These are phyloP conservation scores for Podaxis pistillaris DNA, from an alignment of 768 basidiomycete genomes.

Conservation along the genomic window DNA sequence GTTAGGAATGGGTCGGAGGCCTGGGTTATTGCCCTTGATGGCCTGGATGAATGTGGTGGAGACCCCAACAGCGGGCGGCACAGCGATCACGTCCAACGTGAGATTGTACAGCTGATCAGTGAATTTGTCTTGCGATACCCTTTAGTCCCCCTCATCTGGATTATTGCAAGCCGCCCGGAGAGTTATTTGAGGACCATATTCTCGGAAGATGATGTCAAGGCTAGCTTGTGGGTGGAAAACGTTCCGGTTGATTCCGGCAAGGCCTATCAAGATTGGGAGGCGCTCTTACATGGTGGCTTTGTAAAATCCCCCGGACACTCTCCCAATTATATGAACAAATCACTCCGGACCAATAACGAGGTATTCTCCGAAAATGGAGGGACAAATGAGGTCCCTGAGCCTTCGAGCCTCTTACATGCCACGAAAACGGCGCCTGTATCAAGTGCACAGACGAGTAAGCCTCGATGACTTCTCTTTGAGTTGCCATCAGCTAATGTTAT, in stretches of 20 bases:
- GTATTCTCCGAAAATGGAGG: neutral
- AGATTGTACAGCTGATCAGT: conserved; percentile 17
- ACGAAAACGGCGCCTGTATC: too few species aligned
- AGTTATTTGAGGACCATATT: conserved; percentile 19
- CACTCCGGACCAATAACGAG: conserved; percentile 18
- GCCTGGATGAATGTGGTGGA: too few species aligned
- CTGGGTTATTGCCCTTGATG: conserved; percentile 15
- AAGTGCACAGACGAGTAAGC: too few species aligned
- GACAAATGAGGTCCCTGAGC: too few species aligned
- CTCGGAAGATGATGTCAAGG: neutral
- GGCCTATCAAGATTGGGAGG: conserved; percentile 18
- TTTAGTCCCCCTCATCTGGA: conserved; percentile 6
- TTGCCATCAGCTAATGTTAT: too few species aligned
- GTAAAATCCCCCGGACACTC: conserved; percentile 10
- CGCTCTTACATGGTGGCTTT: conserved; percentile 16
- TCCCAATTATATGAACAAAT: neutral
- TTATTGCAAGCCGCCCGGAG: conserved; percentile 29
- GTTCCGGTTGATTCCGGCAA: conserved; percentile 14
- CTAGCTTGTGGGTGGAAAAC: conserved; percentile 4
- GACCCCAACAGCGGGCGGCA: neutral
- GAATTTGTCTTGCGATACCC: neutral
- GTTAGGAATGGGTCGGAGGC: neutral
- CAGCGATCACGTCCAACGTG: conserved; percentile 13
- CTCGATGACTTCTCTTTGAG: too few species aligned
- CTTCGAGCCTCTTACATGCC: too few species aligned